phyloP scores from a whole-genome alignment of 2,329 filamentous ascomycete genomes.

The Stemphylium lycopersici region DNA sequence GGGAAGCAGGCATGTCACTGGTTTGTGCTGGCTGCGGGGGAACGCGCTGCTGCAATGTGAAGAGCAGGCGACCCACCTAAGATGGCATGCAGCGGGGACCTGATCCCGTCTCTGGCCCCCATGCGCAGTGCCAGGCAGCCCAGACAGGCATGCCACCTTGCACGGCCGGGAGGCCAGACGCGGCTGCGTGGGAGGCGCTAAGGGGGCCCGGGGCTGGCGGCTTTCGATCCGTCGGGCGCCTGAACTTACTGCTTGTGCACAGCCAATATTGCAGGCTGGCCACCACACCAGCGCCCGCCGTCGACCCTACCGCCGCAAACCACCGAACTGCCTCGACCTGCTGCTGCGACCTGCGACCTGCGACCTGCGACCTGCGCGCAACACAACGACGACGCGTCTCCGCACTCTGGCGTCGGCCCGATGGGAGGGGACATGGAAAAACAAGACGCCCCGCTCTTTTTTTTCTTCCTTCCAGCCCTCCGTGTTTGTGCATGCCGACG shows the following conservation, averaged over 20 bases:
- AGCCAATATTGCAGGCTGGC: not conserved
- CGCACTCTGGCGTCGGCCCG: not conserved
- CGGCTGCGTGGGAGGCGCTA: slow-evolving; percentile 11
- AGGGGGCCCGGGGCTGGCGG: slow-evolving; percentile 12
- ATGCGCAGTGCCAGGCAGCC: slow-evolving; percentile 6
- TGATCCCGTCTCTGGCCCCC: slow-evolving; percentile 11
- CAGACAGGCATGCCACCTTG: not conserved
- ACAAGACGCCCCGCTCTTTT: no score
- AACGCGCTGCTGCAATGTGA: slow-evolving; percentile 18
- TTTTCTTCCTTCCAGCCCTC: not conserved
- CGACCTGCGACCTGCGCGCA: no score
- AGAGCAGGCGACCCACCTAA: slow-evolving; percentile 9
- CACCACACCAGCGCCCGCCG: not conserved
- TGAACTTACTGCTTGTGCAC: slow-evolving; percentile 8
- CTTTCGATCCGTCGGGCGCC: slow-evolving; percentile 10
- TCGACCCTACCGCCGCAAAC: not conserved
- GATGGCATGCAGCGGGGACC: slow-evolving; percentile 19
- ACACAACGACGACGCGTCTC: not conserved
- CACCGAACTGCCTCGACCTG: not conserved
- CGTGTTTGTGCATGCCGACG: not conserved
- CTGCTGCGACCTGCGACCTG: no score
- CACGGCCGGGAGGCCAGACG: slow-evolving; percentile 14
- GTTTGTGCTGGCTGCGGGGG: slow-evolving; percentile 17
- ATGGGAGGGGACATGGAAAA: not conserved
- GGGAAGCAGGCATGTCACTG: slow-evolving; percentile 13